Conservation (phyloP, 2,329 filamentous ascomycete species). For the Colletotrichum melonis region DNA sequence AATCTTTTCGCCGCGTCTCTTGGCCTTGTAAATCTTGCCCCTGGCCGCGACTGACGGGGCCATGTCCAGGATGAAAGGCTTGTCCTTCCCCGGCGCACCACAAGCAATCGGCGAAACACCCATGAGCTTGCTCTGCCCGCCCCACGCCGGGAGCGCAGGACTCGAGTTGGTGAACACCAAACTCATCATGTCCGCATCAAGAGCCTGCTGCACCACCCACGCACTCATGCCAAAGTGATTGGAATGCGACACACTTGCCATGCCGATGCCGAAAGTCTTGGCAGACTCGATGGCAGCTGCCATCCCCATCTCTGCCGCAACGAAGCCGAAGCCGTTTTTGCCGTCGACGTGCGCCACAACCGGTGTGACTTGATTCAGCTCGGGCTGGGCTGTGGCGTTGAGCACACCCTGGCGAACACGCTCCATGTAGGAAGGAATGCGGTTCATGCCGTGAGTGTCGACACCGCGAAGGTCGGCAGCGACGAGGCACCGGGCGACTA, state of each 20-base stretch:
- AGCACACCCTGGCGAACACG: slow-evolving; percentile 78
- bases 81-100: slow-evolving; percentile 73
- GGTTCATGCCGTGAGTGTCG: slow-evolving; percentile 82
- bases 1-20: slow-evolving; percentile 75
- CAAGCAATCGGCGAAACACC: slow-evolving; percentile 81
- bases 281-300: slow-evolving; percentile 75
- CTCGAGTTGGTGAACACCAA: slow-evolving; percentile 79
- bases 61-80: slow-evolving; percentile 81
- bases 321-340: slow-evolving; percentile 80
- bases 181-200: slow-evolving; percentile 78
- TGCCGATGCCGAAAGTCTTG: slow-evolving; percentile 74
- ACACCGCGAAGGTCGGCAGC: slow-evolving; percentile 82
- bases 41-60: slow-evolving; percentile 75
- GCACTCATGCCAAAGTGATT: slow-evolving; percentile 90
- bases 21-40: slow-evolving; percentile 80
- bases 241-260: slow-evolving; percentile 80
- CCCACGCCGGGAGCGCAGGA: slow-evolving; percentile 78
- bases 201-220: slow-evolving; percentile 81
- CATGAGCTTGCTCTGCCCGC: slow-evolving; percentile 75
- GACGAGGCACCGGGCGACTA: slow-evolving; percentile 76
- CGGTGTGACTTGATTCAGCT: slow-evolving; percentile 71
- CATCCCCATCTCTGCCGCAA: slow-evolving; percentile 77
- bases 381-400: slow-evolving; percentile 68
- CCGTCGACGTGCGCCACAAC: slow-evolving; percentile 77
- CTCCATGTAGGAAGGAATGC: slow-evolving; percentile 81